phyloP scores from a whole-genome alignment of 441 rosid genomes.

The Pelargonium myrrhifolium region DNA sequence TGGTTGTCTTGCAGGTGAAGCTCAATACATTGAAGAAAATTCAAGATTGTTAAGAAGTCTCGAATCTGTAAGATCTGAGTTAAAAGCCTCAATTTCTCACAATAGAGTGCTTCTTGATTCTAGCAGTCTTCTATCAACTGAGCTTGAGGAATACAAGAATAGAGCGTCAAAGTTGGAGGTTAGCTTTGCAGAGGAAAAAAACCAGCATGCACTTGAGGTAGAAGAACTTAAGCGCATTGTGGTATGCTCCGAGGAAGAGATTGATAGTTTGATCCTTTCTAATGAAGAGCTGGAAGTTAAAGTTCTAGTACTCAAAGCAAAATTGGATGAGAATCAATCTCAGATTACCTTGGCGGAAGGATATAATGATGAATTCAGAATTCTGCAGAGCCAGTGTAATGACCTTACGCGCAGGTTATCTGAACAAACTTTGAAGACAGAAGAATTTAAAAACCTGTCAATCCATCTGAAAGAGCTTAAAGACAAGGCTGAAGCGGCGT shows the following conservation, averaged over 20 bases:
- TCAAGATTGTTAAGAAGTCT: conserved; percentile 37
- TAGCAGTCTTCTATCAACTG: conserved; percentile 34
- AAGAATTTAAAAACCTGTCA: conserved; percentile 81
- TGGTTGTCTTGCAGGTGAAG: conserved; percentile 50
- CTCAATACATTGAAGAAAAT: conserved; percentile 52
- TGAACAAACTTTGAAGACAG: conserved; percentile 77
- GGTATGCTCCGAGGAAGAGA: conserved; percentile 46
- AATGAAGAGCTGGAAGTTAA: conserved; percentile 58
- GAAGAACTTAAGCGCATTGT: conserved; percentile 44
- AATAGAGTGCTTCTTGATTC: conserved; percentile 38
- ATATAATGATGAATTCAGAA: conserved; percentile 32
- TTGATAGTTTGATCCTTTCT: conserved; percentile 43
- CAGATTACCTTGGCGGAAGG: conserved; percentile 31
- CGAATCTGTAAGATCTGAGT: conserved; percentile 48
- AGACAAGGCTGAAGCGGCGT: conserved; percentile 75
- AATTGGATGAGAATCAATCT: conserved; percentile 45
- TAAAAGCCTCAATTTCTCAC: conserved; percentile 50
- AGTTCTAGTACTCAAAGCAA: conserved; percentile 44
- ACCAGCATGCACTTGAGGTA: conserved; percentile 38
- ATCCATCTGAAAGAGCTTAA: conserved; percentile 82
- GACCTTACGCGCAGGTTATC: conserved; percentile 68
- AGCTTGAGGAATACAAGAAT: conserved; percentile 41
- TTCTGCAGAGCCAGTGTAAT: conserved; percentile 41
- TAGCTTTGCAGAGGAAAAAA: conserved; percentile 29
- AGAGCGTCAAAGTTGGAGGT: conserved; percentile 29